Percentiles rank a stretch among this genome's conserved stretches.
Evolutionary conservation across 352 stramenopile species (phyloP).

Genomic region (Phytophthora tentaculata): DNA sequence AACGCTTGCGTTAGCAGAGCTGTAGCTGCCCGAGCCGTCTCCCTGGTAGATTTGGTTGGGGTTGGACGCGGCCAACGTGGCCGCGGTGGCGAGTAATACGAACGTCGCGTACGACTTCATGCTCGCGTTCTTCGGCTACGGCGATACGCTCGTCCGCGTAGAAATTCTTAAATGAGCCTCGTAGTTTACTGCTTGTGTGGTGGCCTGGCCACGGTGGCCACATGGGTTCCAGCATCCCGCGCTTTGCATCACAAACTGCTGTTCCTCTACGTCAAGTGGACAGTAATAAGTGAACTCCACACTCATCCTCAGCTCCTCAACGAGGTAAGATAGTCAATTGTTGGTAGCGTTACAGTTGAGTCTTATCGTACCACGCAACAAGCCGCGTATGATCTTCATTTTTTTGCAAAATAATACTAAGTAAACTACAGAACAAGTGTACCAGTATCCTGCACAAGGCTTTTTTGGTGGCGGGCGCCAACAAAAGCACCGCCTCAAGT

Average conservation of each 20-base stretch:
- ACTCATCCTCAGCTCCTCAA: not conserved
- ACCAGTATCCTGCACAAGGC: too few species aligned
- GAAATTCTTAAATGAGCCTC: slow-evolving; percentile 14
- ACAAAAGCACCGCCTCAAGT: not conserved
- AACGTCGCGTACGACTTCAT: slow-evolving; percentile 24
- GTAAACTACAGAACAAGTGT: too few species aligned
- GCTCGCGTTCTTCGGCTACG: not conserved
- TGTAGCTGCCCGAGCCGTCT: slow-evolving; percentile 11
- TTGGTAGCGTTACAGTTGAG: too few species aligned
- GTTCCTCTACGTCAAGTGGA: slow-evolving; percentile 19
- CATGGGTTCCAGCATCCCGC: slow-evolving; percentile 6
- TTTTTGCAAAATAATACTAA: too few species aligned
- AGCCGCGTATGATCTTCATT: too few species aligned
- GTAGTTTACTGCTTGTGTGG: not conserved
- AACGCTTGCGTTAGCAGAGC: slow-evolving; percentile 5
- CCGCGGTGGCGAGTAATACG: slow-evolving; percentile 13
- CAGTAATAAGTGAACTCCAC: not conserved
- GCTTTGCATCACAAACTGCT: slow-evolving; percentile 11
- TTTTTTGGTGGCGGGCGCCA: too few species aligned
- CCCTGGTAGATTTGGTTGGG: slow-evolving; percentile 13
- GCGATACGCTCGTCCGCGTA: not conserved
- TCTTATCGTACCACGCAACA: too few species aligned
- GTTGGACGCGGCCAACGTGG: slow-evolving; percentile 7
- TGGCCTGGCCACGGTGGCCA: not conserved
- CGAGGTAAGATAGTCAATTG: too few species aligned